Percentiles rank a stretch among this genome's conserved stretches.
Evolutionary conservation across 495 filamentous ascomycete genomes (phyloP).

Genomic region (Hyaloscypha hepaticicola): DNA sequence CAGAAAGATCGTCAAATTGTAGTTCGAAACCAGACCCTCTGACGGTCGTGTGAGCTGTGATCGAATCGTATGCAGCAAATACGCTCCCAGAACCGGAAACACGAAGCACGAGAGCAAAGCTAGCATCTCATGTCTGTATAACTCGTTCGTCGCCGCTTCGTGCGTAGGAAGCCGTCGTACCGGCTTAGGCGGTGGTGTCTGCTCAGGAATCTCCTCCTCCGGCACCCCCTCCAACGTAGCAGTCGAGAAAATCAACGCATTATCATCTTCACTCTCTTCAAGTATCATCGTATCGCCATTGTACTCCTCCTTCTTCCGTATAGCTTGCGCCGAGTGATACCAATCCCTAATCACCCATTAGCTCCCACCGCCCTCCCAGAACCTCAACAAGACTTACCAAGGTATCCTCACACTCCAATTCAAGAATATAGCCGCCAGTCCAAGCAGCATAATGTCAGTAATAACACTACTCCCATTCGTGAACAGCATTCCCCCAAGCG

Average conservation of each 20-base stretch:
- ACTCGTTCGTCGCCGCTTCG: conserved; percentile 55
- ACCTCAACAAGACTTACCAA: conserved; percentile 57
- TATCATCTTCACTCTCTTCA: conserved; percentile 44
- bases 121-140: conserved; percentile 69
- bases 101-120: conserved; percentile 79
- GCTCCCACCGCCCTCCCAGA: not conserved
- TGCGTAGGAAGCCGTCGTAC: conserved; percentile 22
- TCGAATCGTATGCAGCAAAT: conserved; percentile 74
- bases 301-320: conserved; percentile 49
- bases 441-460: conserved; percentile 80
- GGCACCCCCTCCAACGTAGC: conserved; percentile 41
- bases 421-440: conserved; percentile 77
- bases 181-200: conserved; percentile 14
- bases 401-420: conserved; percentile 92
- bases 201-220: conserved; percentile 34
- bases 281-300: conserved; percentile 48
- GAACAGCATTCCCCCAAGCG: conserved; percentile 80
- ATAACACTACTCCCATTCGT: conserved; percentile 77
- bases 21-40: conserved; percentile 84
- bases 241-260: conserved; percentile 29
- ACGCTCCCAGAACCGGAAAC: conserved; percentile 74
- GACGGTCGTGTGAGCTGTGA: conserved; percentile 75
- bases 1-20: conserved; percentile 92
- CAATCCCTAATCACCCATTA: conserved; percentile 67
- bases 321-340: conserved; percentile 78